These are phyloP conservation scores for Talaromyces adpressus DNA, from an alignment of 495 filamentous ascomycete genomes.

Conservation along the genomic window DNA sequence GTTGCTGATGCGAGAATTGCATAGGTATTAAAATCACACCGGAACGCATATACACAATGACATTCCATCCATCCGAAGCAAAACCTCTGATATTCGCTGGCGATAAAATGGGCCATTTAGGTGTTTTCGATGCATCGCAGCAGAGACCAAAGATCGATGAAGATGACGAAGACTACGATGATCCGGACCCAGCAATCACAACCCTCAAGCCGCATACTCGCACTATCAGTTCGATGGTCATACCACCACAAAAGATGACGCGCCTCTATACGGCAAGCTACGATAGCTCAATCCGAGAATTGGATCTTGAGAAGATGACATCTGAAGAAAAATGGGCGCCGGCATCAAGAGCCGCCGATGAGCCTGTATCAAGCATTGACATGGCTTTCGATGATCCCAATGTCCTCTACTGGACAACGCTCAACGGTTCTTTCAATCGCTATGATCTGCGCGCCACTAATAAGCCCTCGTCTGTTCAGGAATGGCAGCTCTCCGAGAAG, in stretches of 20 bases:
- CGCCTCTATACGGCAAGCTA: constrained; percentile 82
- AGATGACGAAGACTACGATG: constrained; percentile 56
- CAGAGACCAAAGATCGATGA: constrained; percentile 34
- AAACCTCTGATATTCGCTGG: constrained; percentile 93
- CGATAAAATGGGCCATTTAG: constrained; percentile 90
- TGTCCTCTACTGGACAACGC: constrained; percentile 76
- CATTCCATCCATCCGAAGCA: constrained; percentile 77
- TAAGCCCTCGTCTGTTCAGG: constrained; percentile 42
- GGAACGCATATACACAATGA: constrained; percentile 80
- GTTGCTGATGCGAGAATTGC: constrained; percentile 10
- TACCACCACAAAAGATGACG: constrained; percentile 61
- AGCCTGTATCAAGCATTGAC: constrained; percentile 76
- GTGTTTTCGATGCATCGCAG: constrained; percentile 88
- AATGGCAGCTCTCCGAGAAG: constrained; percentile 77
- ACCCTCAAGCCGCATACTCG: constrained; percentile 85
- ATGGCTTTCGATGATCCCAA: constrained; percentile 64
- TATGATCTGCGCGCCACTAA: constrained; percentile 62
- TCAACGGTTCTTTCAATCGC: constrained; percentile 71
- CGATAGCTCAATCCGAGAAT: constrained; percentile 82
- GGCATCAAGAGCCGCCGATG: constrained; percentile 55
- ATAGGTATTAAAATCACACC: constrained; percentile 88
- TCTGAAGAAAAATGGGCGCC: constrained; percentile 77
- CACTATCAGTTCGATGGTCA: constrained; percentile 77
- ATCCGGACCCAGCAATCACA: constrained; percentile 66
- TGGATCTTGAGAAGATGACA: constrained; percentile 74